Conservation (phyloP, 495 filamentous ascomycete species). For the Hypoxylon lienhwacheense region DNA sequence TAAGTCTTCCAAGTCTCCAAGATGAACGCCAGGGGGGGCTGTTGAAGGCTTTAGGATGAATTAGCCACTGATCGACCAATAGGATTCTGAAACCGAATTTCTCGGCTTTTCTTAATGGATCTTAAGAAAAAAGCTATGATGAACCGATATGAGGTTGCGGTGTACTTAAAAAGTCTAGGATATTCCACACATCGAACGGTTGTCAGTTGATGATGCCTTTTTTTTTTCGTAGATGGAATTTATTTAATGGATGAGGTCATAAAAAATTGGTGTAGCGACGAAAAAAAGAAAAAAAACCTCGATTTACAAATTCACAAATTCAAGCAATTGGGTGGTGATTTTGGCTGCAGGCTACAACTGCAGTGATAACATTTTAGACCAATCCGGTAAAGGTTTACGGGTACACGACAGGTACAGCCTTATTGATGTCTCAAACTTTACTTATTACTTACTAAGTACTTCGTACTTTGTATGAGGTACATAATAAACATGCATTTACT, state of each 20-base stretch:
- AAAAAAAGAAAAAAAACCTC: constrained; percentile 3
- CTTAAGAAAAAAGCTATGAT: constrained; percentile 9
- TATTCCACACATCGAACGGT: constrained; percentile 25
- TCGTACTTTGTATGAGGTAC: no score
- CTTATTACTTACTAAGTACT: no score
- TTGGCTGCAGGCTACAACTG: constrained; percentile 1
- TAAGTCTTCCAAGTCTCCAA: constrained; percentile 12
- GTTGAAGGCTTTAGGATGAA: not conserved
- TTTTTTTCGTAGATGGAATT: constrained; percentile 3
- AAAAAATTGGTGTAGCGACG: constrained; percentile 2
- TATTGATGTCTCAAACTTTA: no score
- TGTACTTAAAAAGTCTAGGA: constrained; percentile 2
- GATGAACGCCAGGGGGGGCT: constrained; percentile 1
- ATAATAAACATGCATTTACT: no score
- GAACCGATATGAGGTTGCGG: constrained; percentile 27
- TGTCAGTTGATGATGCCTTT: constrained; percentile 32
- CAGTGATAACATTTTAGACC: constrained; percentile 1
- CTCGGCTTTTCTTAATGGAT: not conserved
- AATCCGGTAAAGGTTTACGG: constrained; percentile 9
- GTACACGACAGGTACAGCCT: not conserved
- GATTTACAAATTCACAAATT: constrained; percentile 5
- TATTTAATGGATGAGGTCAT: constrained; percentile 28
- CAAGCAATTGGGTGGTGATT: no score
- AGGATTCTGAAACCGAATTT: constrained; percentile 5
- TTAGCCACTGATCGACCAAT: constrained; percentile 16